Evolutionary conservation across 1,139 yeast species (phyloP).

Genomic region (Diutina catenulata): DNA sequence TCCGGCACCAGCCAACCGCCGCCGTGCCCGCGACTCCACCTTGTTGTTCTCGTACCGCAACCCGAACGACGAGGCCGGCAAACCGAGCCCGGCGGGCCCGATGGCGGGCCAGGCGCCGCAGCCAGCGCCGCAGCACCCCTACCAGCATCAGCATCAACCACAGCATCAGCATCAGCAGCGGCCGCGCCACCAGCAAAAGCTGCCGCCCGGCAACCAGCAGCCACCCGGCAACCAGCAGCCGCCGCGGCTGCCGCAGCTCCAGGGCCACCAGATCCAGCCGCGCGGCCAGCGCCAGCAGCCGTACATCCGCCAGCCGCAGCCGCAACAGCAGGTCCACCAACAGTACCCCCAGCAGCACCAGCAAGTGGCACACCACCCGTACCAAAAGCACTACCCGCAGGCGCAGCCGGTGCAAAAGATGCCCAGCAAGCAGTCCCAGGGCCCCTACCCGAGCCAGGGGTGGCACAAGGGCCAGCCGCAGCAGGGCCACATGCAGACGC

Average conservation of each 20-base stretch:
- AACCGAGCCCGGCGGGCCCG: background rate
- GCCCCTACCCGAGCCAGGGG: no score
- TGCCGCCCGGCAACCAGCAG: no score
- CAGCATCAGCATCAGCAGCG: background rate
- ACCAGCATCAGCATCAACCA: conserved; percentile 6
- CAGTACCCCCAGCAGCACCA: background rate
- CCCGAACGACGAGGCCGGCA: conserved; percentile 1
- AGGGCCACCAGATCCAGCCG: conserved; percentile 7
- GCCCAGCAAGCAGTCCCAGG: no score
- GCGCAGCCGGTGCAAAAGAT: no score
- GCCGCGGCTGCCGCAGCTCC: conserved; percentile 6
- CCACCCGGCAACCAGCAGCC: conserved; percentile 4
- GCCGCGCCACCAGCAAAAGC: conserved; percentile 10
- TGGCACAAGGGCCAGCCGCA: no score
- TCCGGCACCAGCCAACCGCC: background rate
- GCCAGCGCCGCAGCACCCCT: conserved; percentile 7
- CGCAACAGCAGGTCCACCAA: background rate
- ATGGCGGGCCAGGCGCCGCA: background rate
- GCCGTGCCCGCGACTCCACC: background rate
- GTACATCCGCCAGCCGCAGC: conserved; percentile 8
- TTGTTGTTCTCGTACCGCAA: conserved; percentile 2
- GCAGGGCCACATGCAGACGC: no score
- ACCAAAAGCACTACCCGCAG: no score
- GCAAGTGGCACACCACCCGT: background rate
- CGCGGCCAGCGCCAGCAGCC: conserved; percentile 9